phyloP scores from a whole-genome alignment of 805 yeast species.

The Candida sphagnicola region DNA sequence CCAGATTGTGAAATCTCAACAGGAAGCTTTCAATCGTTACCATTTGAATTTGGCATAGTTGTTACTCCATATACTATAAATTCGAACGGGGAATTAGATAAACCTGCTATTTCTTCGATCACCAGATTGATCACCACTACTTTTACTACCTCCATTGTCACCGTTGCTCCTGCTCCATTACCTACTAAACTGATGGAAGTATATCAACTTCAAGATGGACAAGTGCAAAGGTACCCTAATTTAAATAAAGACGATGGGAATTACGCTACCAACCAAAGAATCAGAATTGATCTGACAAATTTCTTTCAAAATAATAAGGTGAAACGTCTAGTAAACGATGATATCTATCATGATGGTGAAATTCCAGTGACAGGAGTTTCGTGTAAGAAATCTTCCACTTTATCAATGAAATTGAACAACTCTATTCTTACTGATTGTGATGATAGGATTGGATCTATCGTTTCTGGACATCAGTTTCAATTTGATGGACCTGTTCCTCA shows the following conservation, averaged over 20 bases:
- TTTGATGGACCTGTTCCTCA: conserved; percentile 42
- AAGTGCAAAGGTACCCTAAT: conserved; percentile 17
- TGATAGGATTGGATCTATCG: conserved; percentile 35
- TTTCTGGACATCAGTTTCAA: conserved; percentile 35
- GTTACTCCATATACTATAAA: conserved; percentile 22
- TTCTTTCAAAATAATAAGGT: not conserved
- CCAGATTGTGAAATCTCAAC: conserved; percentile 14
- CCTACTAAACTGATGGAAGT: conserved; percentile 19
- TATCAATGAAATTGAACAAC: conserved; percentile 25
- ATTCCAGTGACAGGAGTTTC: conserved; percentile 27
- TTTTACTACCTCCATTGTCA: conserved; percentile 12
- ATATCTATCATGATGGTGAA: conserved; percentile 5
- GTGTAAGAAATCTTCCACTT: conserved; percentile 20
- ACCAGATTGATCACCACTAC: conserved; percentile 11
- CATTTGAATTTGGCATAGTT: conserved; percentile 33
- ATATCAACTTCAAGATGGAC: conserved; percentile 26
- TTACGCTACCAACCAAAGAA: not conserved
- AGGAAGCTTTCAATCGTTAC: conserved; percentile 23
- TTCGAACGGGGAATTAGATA: conserved; percentile 17
- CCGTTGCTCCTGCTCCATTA: conserved; percentile 16
- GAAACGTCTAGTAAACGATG: conserved; percentile 5
- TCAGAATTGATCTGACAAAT: not conserved
- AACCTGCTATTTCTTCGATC: conserved; percentile 12
- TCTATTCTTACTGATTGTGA: conserved; percentile 28
- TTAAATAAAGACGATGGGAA: conserved; percentile 2